Percentiles rank a stretch among this genome's conserved stretches.
Evolutionary conservation across 2,329 filamentous ascomycete species (phyloP).

Genomic region (Camptophora hylomeconis): DNA sequence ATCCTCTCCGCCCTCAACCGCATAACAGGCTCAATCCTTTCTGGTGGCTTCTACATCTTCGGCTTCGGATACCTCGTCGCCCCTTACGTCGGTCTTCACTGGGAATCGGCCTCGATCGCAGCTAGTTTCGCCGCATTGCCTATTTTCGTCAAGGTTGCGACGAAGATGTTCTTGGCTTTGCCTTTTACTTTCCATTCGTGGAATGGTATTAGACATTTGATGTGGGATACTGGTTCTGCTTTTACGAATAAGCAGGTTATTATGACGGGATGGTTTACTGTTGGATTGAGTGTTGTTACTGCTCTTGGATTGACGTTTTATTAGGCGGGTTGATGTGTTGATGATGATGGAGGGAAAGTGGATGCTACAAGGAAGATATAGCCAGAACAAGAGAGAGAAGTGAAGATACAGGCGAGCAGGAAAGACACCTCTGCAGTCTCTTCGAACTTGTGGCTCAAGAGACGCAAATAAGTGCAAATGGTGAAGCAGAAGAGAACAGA

Average conservation of each 20-base stretch:
- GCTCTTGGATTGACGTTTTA: constrained; percentile 12
- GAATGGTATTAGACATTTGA: constrained; percentile 60
- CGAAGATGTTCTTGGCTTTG: constrained; percentile 47
- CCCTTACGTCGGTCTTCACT: constrained; percentile 59
- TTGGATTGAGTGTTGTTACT: constrained; percentile 10
- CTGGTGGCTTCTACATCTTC: constrained; percentile 66
- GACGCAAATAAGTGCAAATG: no score
- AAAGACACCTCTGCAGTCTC: no score
- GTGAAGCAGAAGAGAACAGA: no score
- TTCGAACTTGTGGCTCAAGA: no score
- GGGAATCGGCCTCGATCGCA: constrained; percentile 51
- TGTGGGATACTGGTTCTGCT: constrained; percentile 52
- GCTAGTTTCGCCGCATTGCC: constrained; percentile 52
- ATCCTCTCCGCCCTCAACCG: constrained; percentile 64
- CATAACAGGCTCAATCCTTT: constrained; percentile 64
- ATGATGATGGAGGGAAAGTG: no score
- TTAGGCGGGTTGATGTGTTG: no score
- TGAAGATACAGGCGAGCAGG: no score
- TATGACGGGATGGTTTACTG: constrained; percentile 13
- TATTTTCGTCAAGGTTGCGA: constrained; percentile 40
- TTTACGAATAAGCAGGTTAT: constrained; percentile 54
- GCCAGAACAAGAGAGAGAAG: no score
- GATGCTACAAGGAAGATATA: no score
- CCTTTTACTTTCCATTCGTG: constrained; percentile 57
- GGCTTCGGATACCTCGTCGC: constrained; percentile 68